Conservation (phyloP, 78 protist species). For the slime mould (Dictyostelium discoideum) region DNA sequence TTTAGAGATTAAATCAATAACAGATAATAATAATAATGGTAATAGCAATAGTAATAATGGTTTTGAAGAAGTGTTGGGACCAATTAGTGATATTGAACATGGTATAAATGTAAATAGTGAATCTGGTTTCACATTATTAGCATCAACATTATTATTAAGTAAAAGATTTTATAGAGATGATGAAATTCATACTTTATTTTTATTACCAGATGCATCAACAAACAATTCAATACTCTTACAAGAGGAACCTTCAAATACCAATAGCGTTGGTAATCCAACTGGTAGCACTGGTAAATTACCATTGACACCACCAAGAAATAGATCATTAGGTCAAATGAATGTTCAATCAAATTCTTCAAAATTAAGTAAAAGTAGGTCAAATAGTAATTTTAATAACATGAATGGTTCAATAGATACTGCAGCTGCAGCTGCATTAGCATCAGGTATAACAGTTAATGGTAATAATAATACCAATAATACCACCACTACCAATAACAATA, state of each 20-base stretch:
- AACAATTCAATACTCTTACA: not conserved
- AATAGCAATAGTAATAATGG: not conserved
- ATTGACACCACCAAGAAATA: not conserved
- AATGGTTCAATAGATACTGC: not conserved
- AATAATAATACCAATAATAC: not conserved
- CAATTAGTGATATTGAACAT: conserved; percentile 74
- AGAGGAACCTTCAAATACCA: not conserved
- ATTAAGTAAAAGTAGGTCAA: conserved; percentile 15
- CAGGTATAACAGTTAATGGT: not conserved
- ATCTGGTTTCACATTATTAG: conserved; percentile 45
- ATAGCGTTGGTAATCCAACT: not conserved
- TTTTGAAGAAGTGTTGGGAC: conserved; percentile 7
- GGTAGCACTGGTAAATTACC: not conserved
- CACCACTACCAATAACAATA: not conserved
- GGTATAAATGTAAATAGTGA: conserved; percentile 69
- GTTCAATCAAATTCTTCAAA: not conserved
- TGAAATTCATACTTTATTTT: conserved; percentile 37
- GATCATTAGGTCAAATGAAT: conserved; percentile 7
- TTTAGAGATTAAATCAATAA: not conserved
- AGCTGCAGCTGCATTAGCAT: not conserved
- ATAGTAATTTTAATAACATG: not conserved
- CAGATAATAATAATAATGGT: not conserved
- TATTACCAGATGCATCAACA: conserved; percentile 42
- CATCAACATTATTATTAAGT: conserved; percentile 37
- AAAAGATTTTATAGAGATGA: conserved; percentile 43